Percentiles rank a stretch among this genome's conserved stretches.
phyloP scores from a whole-genome alignment of 345 rosid genomes.

The Raphanus raphanistrum region DNA sequence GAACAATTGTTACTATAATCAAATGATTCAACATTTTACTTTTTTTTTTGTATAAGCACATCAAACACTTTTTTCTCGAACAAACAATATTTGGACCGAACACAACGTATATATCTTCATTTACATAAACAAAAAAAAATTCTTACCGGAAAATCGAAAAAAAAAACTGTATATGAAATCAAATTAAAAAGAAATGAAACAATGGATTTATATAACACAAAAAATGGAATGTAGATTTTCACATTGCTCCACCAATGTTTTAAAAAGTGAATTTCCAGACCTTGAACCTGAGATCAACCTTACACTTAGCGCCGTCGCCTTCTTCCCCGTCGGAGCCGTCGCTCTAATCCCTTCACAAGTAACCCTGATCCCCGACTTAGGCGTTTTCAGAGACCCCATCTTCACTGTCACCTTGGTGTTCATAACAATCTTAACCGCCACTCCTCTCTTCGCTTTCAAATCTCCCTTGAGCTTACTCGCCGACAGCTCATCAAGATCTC shows the following conservation, averaged over 20 bases:
- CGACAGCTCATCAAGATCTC: constrained; percentile 48
- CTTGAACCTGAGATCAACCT: constrained; percentile 77
- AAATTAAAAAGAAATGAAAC: constrained; percentile 11
- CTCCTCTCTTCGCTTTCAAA: constrained; percentile 56
- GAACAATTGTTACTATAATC: neutral
- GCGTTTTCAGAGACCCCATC: constrained; percentile 62
- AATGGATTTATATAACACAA: neutral
- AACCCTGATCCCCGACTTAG: constrained; percentile 62
- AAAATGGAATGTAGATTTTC: neutral
- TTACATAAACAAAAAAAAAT: constrained; percentile 31
- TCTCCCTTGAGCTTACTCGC: constrained; percentile 49
- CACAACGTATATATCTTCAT: constrained; percentile 24
- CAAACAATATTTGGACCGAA: constrained; percentile 2
- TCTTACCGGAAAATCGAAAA: constrained; percentile 4
- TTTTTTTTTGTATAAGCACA: neutral
- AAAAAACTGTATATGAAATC: constrained; percentile 16
- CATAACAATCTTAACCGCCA: constrained; percentile 55
- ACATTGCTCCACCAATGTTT: neutral
- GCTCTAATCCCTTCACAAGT: constrained; percentile 64
- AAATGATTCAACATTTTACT: neutral
- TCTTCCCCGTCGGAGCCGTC: constrained; percentile 58
- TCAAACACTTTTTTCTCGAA: neutral
- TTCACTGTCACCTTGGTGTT: constrained; percentile 72
- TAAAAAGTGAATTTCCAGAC: constrained; percentile 85
- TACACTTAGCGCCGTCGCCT: constrained; percentile 62